Conservation (phyloP, 768 basidiomycete species). For the Gyrodon lividus region DNA sequence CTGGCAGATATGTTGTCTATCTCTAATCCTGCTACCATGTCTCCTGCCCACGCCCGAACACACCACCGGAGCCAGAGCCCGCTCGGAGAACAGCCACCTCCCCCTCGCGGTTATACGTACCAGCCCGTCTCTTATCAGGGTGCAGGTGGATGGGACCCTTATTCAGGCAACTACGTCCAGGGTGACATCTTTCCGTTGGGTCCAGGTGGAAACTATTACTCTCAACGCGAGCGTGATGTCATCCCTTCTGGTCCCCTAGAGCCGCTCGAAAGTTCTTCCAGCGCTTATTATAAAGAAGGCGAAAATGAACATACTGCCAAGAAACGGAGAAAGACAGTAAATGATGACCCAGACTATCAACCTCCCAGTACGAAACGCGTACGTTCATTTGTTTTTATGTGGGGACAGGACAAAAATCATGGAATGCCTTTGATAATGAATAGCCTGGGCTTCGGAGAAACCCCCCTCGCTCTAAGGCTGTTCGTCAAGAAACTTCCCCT, state of each 20-base stretch:
- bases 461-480: conserved; percentile 38
- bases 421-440: background rate
- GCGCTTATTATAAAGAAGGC: conserved; percentile 32
- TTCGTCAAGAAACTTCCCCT: conserved; percentile 29
- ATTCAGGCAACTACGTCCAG: conserved; percentile 37
- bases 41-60: conserved; percentile 21
- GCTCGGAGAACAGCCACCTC: conserved; percentile 32
- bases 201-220: conserved; percentile 37
- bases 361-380: conserved; percentile 53
- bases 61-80: conserved; percentile 30
- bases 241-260: conserved; percentile 20
- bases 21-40: conserved; percentile 14
- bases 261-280: conserved; percentile 12
- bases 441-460: conserved; percentile 45
- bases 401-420: background rate
- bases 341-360: conserved; percentile 56
- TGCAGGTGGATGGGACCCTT: conserved; percentile 39
- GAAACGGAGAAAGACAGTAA: conserved; percentile 48
- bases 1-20: conserved; percentile 24
- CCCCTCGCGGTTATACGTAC: conserved; percentile 34
- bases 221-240: conserved; percentile 23
- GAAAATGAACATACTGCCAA: conserved; percentile 36
- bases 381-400: conserved; percentile 30
- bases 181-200: conserved; percentile 38
- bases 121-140: conserved; percentile 41